Evolutionary conservation across 495 filamentous ascomycete species (phyloP).

Genomic region (Sporormia fimetaria): DNA sequence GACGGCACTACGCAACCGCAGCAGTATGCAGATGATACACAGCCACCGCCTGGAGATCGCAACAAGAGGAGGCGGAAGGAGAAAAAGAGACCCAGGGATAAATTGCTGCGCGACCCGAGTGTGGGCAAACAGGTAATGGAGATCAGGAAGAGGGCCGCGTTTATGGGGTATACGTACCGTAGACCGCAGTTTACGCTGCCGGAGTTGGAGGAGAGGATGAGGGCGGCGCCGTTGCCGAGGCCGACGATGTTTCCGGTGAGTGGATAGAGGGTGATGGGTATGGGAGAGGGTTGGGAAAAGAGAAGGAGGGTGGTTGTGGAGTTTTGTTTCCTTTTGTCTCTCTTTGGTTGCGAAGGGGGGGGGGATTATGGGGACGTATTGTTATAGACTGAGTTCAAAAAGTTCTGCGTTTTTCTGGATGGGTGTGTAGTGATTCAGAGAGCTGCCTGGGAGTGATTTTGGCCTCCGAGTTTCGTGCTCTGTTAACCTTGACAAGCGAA

Average conservation of each 20-base stretch:
- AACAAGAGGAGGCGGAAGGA: conserved; percentile 39
- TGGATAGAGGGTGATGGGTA: conserved; percentile 3
- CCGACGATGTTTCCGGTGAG: conserved; percentile 6
- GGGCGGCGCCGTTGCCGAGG: conserved; percentile 5
- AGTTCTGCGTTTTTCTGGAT: no score
- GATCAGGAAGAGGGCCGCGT: conserved; percentile 66
- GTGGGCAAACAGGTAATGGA: conserved; percentile 56
- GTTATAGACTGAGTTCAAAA: no score
- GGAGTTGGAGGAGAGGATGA: conserved; percentile 19
- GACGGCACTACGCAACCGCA: conserved; percentile 1
- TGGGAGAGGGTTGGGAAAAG: neutral
- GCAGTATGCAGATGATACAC: no score
- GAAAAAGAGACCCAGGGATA: conserved; percentile 64
- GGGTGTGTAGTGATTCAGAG: no score
- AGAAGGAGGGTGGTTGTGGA: no score
- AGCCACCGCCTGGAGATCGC: no score
- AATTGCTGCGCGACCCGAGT: conserved; percentile 59
- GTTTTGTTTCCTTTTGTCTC: no score
- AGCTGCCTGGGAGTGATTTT: no score
- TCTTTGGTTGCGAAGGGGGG: no score
- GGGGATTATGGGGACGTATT: no score
- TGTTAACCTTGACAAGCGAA: no score
- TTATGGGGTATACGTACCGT: conserved; percentile 83
- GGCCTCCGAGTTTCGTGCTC: no score
- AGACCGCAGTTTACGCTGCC: conserved; percentile 36